A percentile compares a stretch with the other conserved stretches of the same genome.
These are phyloP conservation scores for Cymbidium sinense DNA, from an alignment of 106 monocot species.

Conservation along the genomic window DNA sequence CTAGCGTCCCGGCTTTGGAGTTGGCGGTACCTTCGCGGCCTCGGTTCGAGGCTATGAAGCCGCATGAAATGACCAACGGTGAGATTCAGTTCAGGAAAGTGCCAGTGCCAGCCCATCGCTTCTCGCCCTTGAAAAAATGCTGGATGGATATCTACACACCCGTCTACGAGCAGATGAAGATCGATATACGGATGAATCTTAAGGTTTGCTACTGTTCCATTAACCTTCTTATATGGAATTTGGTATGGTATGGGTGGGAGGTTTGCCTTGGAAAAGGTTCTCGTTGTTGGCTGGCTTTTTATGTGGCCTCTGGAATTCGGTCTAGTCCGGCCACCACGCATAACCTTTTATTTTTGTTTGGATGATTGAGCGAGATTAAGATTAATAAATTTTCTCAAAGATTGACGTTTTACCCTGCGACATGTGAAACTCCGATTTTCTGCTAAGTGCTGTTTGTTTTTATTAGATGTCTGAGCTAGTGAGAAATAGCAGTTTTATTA, in stretches of 20 bases:
- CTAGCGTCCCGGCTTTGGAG: not conserved
- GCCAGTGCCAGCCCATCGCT: slow-evolving; percentile 58
- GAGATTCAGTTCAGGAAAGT: slow-evolving; percentile 75
- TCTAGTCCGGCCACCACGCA: not conserved
- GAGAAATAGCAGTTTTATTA: too few species aligned
- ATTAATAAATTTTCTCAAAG: not conserved
- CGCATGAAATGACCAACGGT: slow-evolving; percentile 75
- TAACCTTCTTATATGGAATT: not conserved
- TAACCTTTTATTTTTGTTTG: not conserved
- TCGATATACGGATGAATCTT: slow-evolving; percentile 95
- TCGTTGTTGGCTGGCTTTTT: not conserved
- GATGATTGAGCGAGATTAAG: not conserved
- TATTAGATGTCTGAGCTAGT: too few species aligned
- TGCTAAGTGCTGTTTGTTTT: not conserved
- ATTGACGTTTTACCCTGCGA: not conserved
- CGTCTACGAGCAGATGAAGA: slow-evolving; percentile 88
- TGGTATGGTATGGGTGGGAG: not conserved
- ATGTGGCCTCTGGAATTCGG: not conserved
- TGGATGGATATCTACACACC: slow-evolving; percentile 94
- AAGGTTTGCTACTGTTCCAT: slow-evolving; percentile 32
- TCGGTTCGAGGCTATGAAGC: slow-evolving; percentile 49
- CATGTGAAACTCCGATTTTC: not conserved
- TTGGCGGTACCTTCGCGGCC: slow-evolving; percentile 10
- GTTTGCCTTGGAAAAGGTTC: not conserved
- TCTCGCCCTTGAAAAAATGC: slow-evolving; percentile 56